Evolutionary conservation across 352 stramenopile species (phyloP), one percentile per base, ranked within the genome.

Genomic region (Phytophthora agathidicida): DNA sequence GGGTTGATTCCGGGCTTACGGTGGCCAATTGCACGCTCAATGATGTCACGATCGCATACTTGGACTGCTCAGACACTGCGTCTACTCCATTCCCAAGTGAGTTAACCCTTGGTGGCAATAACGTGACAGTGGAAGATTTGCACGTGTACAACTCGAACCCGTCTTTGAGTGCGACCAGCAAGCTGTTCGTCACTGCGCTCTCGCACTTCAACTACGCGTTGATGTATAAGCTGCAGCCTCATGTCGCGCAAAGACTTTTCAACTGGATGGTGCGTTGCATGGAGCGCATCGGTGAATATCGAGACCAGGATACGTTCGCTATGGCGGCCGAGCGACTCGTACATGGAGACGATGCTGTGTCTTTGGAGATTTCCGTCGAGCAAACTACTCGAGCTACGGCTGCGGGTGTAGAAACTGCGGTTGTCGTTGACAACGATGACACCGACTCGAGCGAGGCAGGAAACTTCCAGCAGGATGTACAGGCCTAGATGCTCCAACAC

Each of bases 131-230:
- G 36, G 76, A 80, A 32, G 67, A 68, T 7, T 39, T 86, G 19
- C 75, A 88, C 33, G 64, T 85, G 22, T 88, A 86, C 59, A 86
- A 67, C 30, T 80, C 78, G 38, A 57, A 82, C 23, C 75, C 78
- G 24, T 85, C 75, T 17, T 68, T 88, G 10, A 63, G 73, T 41
- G 75, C 78, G 9, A 78, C 75, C 16, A 72, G 60, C 49, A 83
- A 77, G 53, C 33, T 88, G 11, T 86, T 77, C 54, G 45, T 83
- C 39, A 80, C 71, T 37, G 71, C 68, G 0, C 70, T 83, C 11
- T 72, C 71, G 38, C 53, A 65, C 16, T 89, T 89, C 56, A 73
- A 82, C 50, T 89, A 87, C 53, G 68, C 76, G 16, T 68, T 89
- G 42, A 89, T 89, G 79, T 55, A 75, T 65, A 89, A 89, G 47